These are phyloP conservation scores for Orbilia brochopaga DNA, from an alignment of 2,329 filamentous ascomycete genomes.

Conservation along the genomic window DNA sequence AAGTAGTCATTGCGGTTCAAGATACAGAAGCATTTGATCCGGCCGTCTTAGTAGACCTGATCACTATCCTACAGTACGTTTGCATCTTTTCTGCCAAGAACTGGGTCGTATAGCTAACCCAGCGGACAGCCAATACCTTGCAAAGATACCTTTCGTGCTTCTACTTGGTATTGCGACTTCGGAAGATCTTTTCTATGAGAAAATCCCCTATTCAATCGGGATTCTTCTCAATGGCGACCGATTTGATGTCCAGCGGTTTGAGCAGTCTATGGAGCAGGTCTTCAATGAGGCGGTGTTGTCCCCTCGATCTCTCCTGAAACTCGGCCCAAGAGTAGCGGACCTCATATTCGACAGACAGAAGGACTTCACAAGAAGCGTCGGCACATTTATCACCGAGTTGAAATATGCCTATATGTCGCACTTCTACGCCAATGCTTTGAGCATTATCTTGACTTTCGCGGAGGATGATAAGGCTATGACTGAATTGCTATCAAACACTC, in stretches of 20 bases:
- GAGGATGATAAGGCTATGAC: slow-evolving; percentile 55
- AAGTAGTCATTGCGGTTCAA: slow-evolving; percentile 75
- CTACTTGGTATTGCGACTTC: slow-evolving; percentile 83
- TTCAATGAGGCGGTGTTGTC: slow-evolving; percentile 71
- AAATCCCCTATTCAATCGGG: slow-evolving; percentile 72
- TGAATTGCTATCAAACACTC: slow-evolving; percentile 64
- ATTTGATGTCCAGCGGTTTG: slow-evolving; percentile 77
- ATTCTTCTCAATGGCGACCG: slow-evolving; percentile 72
- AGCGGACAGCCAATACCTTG: slow-evolving; percentile 67
- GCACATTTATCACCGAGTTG: slow-evolving; percentile 53
- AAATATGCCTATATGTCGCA: slow-evolving; percentile 86
- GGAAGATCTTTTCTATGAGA: slow-evolving; percentile 76
- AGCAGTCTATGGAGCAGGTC: slow-evolving; percentile 73
- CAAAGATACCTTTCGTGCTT: slow-evolving; percentile 76
- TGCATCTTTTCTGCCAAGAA: neutral
- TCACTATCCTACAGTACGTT: slow-evolving; percentile 71
- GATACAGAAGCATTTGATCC: slow-evolving; percentile 84
- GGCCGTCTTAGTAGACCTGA: slow-evolving; percentile 72
- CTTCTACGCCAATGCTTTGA: slow-evolving; percentile 79
- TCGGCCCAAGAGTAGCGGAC: slow-evolving; percentile 70
- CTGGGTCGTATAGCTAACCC: slow-evolving; percentile 27
- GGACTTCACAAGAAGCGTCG: slow-evolving; percentile 73
- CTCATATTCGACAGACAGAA: slow-evolving; percentile 73
- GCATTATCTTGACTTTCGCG: slow-evolving; percentile 64
- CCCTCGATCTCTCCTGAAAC: slow-evolving; percentile 64